Evolutionary conservation across 2,329 filamentous ascomycete species (phyloP).

Genomic region (Neonectria magnoliae): DNA sequence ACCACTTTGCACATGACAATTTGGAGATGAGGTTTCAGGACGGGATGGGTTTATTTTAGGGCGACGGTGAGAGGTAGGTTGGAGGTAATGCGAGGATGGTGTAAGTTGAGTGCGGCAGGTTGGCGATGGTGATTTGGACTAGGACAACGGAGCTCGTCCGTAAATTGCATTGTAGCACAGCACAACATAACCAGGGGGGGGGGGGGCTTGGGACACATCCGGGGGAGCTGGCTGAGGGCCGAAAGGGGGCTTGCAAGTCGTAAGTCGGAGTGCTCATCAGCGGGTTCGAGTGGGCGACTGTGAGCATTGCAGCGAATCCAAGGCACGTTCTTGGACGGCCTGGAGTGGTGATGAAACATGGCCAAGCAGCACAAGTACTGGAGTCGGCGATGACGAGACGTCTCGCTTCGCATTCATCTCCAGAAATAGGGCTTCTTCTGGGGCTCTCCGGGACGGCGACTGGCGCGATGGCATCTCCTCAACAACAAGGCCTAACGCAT

Average conservation of each 20-base stretch:
- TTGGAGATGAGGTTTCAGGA: constrained; percentile 14
- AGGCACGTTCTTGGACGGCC: constrained; percentile 4
- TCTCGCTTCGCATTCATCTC: constrained; percentile 31
- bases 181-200: neutral
- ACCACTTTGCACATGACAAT: neutral
- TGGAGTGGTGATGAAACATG: constrained; percentile 36
- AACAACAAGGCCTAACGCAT: constrained; percentile 12
- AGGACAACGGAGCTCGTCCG: neutral
- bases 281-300: constrained; percentile 2
- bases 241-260: neutral
- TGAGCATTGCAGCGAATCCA: constrained; percentile 14
- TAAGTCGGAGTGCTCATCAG: constrained; percentile 1
- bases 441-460: neutral
- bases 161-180: neutral
- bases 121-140: neutral
- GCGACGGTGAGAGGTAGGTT: too few relatives aligned
- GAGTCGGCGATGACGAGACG: constrained; percentile 35
- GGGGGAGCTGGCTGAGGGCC: neutral
- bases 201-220: neutral
- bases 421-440: constrained; percentile 7
- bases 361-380: constrained; percentile 4
- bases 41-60: neutral
- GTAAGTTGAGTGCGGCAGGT: neutral
- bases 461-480: neutral
- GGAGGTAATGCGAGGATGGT: neutral